Conservation (phyloP, 192 early-diverging fungal genomes). For the Thamnidium elegans region DNA sequence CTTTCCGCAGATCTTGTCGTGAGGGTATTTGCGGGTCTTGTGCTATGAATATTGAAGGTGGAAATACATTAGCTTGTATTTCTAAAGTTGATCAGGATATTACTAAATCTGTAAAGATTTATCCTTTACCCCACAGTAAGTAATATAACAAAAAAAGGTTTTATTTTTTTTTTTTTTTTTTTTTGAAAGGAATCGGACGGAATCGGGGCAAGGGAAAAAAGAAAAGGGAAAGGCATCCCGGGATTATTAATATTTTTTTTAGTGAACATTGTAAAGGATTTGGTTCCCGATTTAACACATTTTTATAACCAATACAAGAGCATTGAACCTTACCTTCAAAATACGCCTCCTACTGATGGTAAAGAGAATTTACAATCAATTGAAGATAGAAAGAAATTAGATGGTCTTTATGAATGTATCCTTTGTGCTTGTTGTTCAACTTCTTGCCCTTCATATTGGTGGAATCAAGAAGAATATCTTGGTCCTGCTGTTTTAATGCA, state of each 20-base stretch:
- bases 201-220: too few relatives aligned
- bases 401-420: constrained; percentile 97
- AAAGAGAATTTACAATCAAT: constrained; percentile 93
- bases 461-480: constrained; percentile 92
- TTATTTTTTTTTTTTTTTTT: too few relatives aligned
- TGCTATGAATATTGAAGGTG: constrained; percentile 97
- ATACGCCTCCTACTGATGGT: constrained; percentile 62
- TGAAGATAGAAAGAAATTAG: constrained; percentile 89
- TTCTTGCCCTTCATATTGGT: constrained; percentile 95
- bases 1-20: constrained; percentile 94
- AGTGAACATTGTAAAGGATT: constrained; percentile 95
- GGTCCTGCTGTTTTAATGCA: constrained; percentile 96
- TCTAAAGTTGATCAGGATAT: constrained; percentile 75
- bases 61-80: constrained; percentile 93
- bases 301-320: constrained; percentile 98
- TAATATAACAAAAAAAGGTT: not conserved
- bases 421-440: constrained; percentile 98
- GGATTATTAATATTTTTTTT: not conserved
- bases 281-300: constrained; percentile 94
- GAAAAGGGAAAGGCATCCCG: too few relatives aligned
- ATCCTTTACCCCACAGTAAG: constrained; percentile 92
- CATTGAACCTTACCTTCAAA: constrained; percentile 96
- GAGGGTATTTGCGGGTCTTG: constrained; percentile 98
- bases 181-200: too few relatives aligned
- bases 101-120: constrained; percentile 76